Percentiles rank a stretch among this genome's conserved stretches.
phyloP scores from a whole-genome alignment of 768 basidiomycete species.

The Hypholoma fasciculare region DNA sequence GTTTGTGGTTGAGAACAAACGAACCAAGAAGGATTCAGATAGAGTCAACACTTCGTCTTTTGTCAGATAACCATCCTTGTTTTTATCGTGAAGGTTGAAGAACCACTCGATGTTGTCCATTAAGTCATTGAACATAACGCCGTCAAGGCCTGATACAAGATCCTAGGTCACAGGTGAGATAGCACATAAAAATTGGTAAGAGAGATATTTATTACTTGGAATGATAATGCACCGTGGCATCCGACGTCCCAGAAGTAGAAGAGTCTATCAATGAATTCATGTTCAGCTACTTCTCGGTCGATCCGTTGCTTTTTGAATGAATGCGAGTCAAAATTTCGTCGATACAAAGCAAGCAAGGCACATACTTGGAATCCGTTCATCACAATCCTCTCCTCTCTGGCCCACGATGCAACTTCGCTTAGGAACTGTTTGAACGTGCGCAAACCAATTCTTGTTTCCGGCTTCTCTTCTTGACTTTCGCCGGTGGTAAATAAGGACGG shows the following conservation, averaged over 20 bases:
- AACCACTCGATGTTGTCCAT: conserved; percentile 99
- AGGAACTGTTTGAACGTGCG: conserved; percentile 87
- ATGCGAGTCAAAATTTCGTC: not conserved
- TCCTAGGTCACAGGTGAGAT: conserved; percentile 51
- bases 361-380: conserved; percentile 87
- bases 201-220: conserved; percentile 64
- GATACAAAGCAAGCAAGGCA: not conserved
- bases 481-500: conserved; percentile 55
- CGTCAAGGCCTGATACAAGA: conserved; percentile 83
- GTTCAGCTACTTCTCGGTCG: conserved; percentile 90
- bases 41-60: conserved; percentile 96
- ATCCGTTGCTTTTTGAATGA: conserved; percentile 68
- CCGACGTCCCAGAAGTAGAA: conserved; percentile 95
- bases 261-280: conserved; percentile 90
- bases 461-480: conserved; percentile 69
- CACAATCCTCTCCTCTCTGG: conserved; percentile 89
- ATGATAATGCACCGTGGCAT: conserved; percentile 79
- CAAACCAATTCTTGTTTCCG: conserved; percentile 87
- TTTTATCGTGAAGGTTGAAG: conserved; percentile 93
- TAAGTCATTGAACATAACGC: conserved; percentile 92
- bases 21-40: conserved; percentile 89
- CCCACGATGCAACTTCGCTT: conserved; percentile 94
- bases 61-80: conserved; percentile 92
- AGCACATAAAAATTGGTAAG: not conserved
- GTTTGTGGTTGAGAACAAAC: conserved; percentile 18